Base-by-base conservation (phyloP, 352 stramenopile genomes). In the Phytophthora citrophthora region DNA sequence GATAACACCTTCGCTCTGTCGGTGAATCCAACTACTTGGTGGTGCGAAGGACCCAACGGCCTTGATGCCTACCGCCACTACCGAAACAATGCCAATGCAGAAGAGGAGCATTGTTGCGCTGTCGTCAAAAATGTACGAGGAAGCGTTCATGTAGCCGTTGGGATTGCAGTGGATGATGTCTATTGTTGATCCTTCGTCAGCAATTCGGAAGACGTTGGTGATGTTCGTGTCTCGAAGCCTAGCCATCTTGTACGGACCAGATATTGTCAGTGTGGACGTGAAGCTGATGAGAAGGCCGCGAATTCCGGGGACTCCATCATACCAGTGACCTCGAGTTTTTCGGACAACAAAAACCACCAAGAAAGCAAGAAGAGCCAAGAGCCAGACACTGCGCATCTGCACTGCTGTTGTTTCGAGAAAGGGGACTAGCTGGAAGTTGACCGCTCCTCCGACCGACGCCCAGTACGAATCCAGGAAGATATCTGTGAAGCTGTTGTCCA, bases 361-460 rank as follows among this genome's bases (percentile, higher is more conserved):
- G 27, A 69, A 74, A 27, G 63, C 58, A 9, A 79, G 36, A 18
- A 83, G 54, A 24, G 70, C 73, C 29, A 85, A 29, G n/a, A 81
- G 18, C 76, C 73, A 87, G 1, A 83, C 71, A 12, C 55, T 72
- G 8, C 78, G 75, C 73, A 87, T 85, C 26, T 83, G 73, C 6
- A 82, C 52, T 2, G 73, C 69, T 1, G 69, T 64, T 9, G 74
- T 64, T 7, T 54, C 23, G 12, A 74, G 29, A 18, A 81, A 84
- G 7, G 59, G 31, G 36, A 75, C 34, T 10, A 69, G 11, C 7
- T 77, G 38, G 23, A 83, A 64, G 11, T 70, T 72, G 4, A 45
- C 46, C 1, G 48, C 48, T 4, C 58, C 54, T 0, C 50, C 70
- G 6, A 72, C 55, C 0, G 70, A 70, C 20, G 73, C 60, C 70